These are phyloP conservation scores for Globisporangium heterothallicum DNA, from an alignment of 352 stramenopile species.

Conservation along the genomic window DNA sequence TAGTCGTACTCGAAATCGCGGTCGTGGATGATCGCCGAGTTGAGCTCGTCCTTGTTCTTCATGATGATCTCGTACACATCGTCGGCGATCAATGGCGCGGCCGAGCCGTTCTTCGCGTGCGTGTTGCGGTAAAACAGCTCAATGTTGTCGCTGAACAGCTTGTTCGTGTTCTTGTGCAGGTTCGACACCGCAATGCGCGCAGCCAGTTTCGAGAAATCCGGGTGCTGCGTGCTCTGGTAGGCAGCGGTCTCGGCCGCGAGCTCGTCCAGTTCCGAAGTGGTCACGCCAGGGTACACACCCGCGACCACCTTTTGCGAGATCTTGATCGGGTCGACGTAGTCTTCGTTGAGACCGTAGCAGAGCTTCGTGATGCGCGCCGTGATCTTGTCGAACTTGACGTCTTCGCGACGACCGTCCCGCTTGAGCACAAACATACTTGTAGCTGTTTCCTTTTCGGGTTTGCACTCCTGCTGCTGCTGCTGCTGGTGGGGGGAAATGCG, in stretches of 20 bases:
- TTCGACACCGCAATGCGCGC: constrained; percentile 98
- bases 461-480: not conserved
- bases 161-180: constrained; percentile 98
- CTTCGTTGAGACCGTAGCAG: constrained; percentile 96
- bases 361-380: constrained; percentile 97
- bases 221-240: constrained; percentile 96
- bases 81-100: constrained; percentile 91
- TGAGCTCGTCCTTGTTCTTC: constrained; percentile 93
- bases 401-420: constrained; percentile 89
- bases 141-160: constrained; percentile 93
- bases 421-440: constrained; percentile 94
- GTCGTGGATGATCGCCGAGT: constrained; percentile 96
- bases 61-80: constrained; percentile 95
- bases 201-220: constrained; percentile 98
- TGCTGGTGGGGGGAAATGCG: not conserved
- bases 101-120: constrained; percentile 94
- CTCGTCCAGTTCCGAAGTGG: constrained; percentile 98
- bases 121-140: constrained; percentile 92
- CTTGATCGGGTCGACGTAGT: constrained; percentile 95
- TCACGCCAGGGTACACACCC: constrained; percentile 98
- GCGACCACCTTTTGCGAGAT: constrained; percentile 99
- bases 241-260: constrained; percentile 97
- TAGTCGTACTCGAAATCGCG: constrained; percentile 99
- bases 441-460: not conserved
- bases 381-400: constrained; percentile 98